These are phyloP conservation scores for Globisporangium polare DNA, from an alignment of 352 stramenopile genomes.

Conservation along the genomic window DNA sequence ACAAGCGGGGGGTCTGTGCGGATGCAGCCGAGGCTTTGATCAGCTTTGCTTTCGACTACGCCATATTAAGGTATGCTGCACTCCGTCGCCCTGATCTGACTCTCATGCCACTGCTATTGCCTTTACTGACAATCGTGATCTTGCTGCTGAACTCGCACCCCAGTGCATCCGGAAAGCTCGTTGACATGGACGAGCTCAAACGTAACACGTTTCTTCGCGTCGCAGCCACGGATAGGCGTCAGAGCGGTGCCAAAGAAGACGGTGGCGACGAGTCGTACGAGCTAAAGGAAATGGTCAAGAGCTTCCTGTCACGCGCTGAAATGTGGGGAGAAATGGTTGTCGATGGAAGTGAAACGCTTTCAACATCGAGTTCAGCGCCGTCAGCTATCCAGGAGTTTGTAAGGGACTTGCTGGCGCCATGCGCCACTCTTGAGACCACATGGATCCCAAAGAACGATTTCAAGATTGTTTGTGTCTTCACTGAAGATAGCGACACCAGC, in stretches of 20 bases:
- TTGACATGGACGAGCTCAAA: constrained; percentile 25
- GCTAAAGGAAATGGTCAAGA: constrained; percentile 17
- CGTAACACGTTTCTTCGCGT: constrained; percentile 19
- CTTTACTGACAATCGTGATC: neutral
- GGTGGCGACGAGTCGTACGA: constrained; percentile 18
- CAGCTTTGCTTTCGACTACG: constrained; percentile 21
- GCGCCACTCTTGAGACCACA: constrained; percentile 10
- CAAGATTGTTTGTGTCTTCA: constrained; percentile 26
- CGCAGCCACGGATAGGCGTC: neutral
- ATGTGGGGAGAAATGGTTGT: constrained; percentile 17
- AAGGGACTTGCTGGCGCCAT: neutral
- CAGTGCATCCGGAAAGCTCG: constrained; percentile 5
- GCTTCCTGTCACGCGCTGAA: constrained; percentile 23
- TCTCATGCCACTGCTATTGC: neutral
- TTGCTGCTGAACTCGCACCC: constrained; percentile 10
- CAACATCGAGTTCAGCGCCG: neutral
- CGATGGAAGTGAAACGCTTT: neutral
- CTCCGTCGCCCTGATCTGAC: neutral
- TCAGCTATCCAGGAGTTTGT: constrained; percentile 4
- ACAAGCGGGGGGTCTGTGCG: constrained; percentile 21
- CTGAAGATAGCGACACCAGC: constrained; percentile 21
- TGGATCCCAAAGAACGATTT: constrained; percentile 12
- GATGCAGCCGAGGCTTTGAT: constrained; percentile 31
- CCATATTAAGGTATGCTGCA: constrained; percentile 21
- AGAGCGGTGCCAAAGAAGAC: neutral